These are phyloP conservation scores for Botrytis squamosa DNA, from an alignment of 2,329 filamentous ascomycete genomes.

Conservation along the genomic window DNA sequence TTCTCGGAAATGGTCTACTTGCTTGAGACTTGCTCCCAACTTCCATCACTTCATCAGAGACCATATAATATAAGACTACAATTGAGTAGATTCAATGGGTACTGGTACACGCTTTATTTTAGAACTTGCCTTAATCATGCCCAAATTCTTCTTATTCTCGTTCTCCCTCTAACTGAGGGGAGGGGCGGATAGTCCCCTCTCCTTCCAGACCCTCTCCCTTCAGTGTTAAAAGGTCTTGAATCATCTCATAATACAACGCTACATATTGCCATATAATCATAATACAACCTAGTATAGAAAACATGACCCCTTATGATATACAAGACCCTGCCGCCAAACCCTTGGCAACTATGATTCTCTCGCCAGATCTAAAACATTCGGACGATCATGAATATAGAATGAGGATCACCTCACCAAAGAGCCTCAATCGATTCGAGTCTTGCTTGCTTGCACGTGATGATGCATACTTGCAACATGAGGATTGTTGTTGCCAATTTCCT, in stretches of 20 bases:
- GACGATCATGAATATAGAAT: neutral
- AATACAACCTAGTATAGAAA: neutral
- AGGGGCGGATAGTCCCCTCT: neutral
- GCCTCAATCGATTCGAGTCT: neutral
- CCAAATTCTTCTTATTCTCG: neutral
- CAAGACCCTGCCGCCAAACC: neutral
- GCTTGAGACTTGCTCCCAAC: neutral
- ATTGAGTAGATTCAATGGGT: neutral
- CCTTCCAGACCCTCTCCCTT: neutral
- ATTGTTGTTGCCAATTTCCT: neutral
- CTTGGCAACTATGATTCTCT: neutral
- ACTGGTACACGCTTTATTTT: neutral
- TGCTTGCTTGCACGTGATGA: conserved; percentile 4
- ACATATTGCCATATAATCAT: neutral
- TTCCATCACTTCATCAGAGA: neutral
- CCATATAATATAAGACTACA: neutral
- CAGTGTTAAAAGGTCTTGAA: neutral
- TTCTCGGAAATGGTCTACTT: conserved; percentile 2
- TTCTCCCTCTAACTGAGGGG: neutral
- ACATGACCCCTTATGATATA: neutral
- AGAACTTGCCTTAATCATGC: neutral
- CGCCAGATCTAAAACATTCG: neutral
- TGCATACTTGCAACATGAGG: neutral
- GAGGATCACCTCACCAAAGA: neutral
- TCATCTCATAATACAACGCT: neutral